Conservation (phyloP, 1,284 basidiomycete genomes). For the Boletus semigastroideus region DNA sequence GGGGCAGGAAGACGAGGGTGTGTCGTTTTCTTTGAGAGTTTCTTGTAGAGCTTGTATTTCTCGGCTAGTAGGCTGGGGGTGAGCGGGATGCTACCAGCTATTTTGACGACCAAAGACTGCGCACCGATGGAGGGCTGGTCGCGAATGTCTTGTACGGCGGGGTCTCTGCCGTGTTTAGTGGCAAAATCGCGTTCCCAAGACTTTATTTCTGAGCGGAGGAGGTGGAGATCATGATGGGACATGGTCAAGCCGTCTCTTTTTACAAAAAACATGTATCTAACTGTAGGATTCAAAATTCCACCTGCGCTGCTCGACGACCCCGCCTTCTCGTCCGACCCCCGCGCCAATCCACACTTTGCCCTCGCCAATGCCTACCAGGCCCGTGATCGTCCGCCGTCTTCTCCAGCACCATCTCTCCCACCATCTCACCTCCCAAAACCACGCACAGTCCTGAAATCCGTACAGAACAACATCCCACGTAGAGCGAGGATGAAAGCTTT, state of each 20-base stretch:
- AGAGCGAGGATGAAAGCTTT: constrained; percentile 28
- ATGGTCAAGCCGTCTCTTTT: constrained; percentile 24
- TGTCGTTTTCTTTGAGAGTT: constrained; percentile 55
- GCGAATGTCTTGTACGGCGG: constrained; percentile 80
- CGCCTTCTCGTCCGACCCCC: constrained; percentile 56
- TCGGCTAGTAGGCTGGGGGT: constrained; percentile 54
- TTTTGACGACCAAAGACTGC: constrained; percentile 27
- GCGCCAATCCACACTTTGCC: constrained; percentile 43
- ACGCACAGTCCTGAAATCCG: not conserved
- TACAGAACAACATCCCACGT: not conserved
- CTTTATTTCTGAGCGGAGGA: constrained; percentile 76
- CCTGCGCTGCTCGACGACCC: constrained; percentile 43
- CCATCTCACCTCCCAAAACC: not conserved
- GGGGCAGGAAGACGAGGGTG: constrained; percentile 37
- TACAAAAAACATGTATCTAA: not conserved
- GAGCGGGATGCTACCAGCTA: constrained; percentile 9
- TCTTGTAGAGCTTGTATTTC: constrained; percentile 84
- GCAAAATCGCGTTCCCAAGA: constrained; percentile 80
- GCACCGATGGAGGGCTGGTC: constrained; percentile 67
- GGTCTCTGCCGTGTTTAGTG: constrained; percentile 55
- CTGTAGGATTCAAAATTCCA: not conserved
- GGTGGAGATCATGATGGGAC: constrained; percentile 42
- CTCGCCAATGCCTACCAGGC: constrained; percentile 11
- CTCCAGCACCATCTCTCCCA: too few relatives aligned
- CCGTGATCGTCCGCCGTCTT: too few relatives aligned